phyloP scores from a whole-genome alignment of 2,329 filamentous ascomycete genomes.

The Sporothrix brunneoviolacea region DNA sequence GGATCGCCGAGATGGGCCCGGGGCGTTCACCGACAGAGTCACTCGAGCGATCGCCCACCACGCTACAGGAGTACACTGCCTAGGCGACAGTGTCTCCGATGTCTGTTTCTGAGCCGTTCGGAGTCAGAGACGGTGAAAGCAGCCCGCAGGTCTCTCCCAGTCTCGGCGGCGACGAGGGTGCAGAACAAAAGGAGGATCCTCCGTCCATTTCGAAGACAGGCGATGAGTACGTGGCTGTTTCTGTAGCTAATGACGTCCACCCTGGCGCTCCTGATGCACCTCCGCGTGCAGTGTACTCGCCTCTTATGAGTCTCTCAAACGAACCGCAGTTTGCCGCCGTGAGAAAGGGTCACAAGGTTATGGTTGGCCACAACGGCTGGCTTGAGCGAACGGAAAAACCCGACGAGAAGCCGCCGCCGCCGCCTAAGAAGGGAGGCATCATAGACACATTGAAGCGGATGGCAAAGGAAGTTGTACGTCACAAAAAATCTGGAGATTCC shows the following conservation, averaged over 20 bases:
- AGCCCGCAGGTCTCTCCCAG: neutral
- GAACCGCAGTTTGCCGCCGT: constrained; percentile 26
- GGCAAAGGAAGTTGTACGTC: constrained; percentile 46
- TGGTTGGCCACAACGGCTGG: constrained; percentile 53
- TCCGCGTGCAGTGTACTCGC: constrained; percentile 32
- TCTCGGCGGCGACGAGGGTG: too few species aligned
- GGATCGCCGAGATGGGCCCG: constrained; percentile 10
- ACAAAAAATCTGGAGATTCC: neutral
- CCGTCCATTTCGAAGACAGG: neutral
- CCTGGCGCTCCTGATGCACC: neutral
- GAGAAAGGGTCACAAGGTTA: constrained; percentile 40
- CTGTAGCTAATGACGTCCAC: neutral
- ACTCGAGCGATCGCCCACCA: constrained; percentile 1
- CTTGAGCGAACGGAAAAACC: constrained; percentile 39
- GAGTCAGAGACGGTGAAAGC: neutral
- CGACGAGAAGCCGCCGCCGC: constrained; percentile 15
- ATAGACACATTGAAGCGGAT: constrained; percentile 44
- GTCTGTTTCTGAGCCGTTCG: constrained; percentile 2
- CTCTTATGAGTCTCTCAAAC: constrained; percentile 37
- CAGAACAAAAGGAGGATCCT: neutral
- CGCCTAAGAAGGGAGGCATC: constrained; percentile 33
- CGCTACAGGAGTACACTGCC: constrained; percentile 16
- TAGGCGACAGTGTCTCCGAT: constrained; percentile 16
- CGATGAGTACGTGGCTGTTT: neutral
- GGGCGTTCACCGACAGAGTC: neutral